A percentile compares a stretch with the other conserved stretches of the same genome.
phyloP scores from a whole-genome alignment of 1,284 basidiomycete species.

The Neonothopanus nambi region DNA sequence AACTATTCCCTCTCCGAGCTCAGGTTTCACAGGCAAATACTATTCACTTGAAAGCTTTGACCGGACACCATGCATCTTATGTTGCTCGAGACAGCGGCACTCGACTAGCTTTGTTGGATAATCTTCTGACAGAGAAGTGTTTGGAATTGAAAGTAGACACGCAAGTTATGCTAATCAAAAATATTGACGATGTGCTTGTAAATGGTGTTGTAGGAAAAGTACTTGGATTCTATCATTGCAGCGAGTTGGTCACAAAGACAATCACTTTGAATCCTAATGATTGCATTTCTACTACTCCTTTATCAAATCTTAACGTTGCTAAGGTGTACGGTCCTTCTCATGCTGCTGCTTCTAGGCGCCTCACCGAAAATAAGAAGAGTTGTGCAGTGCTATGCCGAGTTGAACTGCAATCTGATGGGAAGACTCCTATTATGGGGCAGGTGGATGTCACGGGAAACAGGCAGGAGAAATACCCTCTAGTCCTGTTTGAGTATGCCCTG shows the following conservation, averaged over 20 bases:
- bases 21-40: slow-evolving; percentile 38
- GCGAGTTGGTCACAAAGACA: slow-evolving; percentile 10
- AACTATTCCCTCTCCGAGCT: slow-evolving; percentile 37
- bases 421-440: slow-evolving; percentile 23
- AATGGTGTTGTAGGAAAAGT: slow-evolving; percentile 76
- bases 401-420: slow-evolving; percentile 20
- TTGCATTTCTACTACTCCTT: not conserved
- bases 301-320: too few relatives aligned
- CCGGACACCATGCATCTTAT: slow-evolving; percentile 25
- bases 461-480: slow-evolving; percentile 52
- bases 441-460: slow-evolving; percentile 25
- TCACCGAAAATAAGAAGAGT: slow-evolving; percentile 21
- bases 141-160: slow-evolving; percentile 58
- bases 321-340: too few relatives aligned
- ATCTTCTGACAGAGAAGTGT: slow-evolving; percentile 50
- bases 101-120: slow-evolving; percentile 40
- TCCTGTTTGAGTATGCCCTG: slow-evolving; percentile 54
- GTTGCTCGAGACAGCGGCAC: slow-evolving; percentile 35
- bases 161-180: slow-evolving; percentile 77
- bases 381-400: slow-evolving; percentile 22
- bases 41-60: slow-evolving; percentile 31
- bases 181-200: slow-evolving; percentile 72
- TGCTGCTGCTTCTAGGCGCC: too few relatives aligned
- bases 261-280: not conserved
- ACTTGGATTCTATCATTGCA: slow-evolving; percentile 47